Conservation (phyloP, 2,329 filamentous ascomycete genomes). For the Neocucurbitaria cava region DNA sequence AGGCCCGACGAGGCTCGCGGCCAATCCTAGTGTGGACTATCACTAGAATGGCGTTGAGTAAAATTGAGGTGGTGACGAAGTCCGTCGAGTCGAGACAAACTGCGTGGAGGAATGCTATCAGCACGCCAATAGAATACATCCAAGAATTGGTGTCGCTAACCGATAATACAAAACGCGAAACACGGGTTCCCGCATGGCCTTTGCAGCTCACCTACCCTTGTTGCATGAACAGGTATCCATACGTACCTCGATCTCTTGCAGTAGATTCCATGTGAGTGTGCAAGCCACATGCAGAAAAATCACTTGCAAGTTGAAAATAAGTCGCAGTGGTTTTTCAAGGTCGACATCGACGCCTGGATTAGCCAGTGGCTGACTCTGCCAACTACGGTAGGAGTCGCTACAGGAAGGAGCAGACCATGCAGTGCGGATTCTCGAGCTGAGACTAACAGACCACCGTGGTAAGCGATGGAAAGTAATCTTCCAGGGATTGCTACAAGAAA, state of each 20-base stretch:
- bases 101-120: background rate
- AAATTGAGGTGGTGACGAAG: background rate
- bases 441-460: background rate
- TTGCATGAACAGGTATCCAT: conserved; percentile 4
- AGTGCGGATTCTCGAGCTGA: background rate
- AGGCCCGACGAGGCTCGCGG: background rate
- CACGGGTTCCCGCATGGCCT: conserved; percentile 1
- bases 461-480: background rate
- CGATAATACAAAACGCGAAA: conserved; percentile 1
- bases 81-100: background rate
- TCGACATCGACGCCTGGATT: no score
- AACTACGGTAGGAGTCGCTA: background rate
- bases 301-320: background rate
- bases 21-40: background rate
- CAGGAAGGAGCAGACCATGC: background rate
- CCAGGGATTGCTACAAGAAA: background rate
- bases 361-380: background rate
- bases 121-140: background rate
- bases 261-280: background rate
- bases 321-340: background rate
- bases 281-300: no score
- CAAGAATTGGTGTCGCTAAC: background rate
- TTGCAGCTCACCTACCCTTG: background rate
- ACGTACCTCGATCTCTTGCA: background rate
- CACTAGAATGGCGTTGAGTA: background rate